A percentile compares a stretch with the other conserved stretches of the same genome.
Conservation (phyloP, 129 eudicot genomes). For the Helianthus tuberosus region DNA sequence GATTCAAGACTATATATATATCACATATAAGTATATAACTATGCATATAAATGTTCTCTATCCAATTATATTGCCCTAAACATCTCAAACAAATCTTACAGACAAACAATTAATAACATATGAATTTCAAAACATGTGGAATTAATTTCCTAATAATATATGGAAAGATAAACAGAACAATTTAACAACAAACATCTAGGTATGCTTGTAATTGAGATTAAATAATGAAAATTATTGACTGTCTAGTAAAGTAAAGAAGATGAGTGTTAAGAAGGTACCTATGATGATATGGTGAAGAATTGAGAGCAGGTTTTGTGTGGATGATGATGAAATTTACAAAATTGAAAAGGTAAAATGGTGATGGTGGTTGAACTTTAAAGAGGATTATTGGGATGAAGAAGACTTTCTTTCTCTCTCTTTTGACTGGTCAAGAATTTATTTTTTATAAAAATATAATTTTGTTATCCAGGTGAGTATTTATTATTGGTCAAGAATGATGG, state of each 20-base stretch:
- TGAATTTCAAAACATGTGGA: not conserved
- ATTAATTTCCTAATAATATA: not conserved
- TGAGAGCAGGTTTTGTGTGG: conserved; percentile 3
- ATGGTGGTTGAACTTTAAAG: not conserved
- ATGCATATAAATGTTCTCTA: not conserved
- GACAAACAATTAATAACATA: not conserved
- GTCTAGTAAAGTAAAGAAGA: not conserved
- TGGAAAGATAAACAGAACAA: not conserved
- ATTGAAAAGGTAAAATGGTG: conserved; percentile 5
- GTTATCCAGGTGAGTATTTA: not conserved
- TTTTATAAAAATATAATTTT: not conserved
- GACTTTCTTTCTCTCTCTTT: conserved; percentile 13
- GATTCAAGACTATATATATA: no score
- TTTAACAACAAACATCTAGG: not conserved
- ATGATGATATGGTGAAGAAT: conserved; percentile 9
- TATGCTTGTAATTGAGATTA: not conserved
- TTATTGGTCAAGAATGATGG: conserved; percentile 36
- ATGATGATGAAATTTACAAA: not conserved
- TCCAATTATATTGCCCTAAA: not conserved
- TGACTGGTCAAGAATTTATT: conserved; percentile 33
- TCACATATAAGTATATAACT: not conserved
- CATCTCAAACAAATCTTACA: not conserved
- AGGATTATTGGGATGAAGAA: not conserved
- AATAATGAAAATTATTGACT: not conserved
- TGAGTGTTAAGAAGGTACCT: conserved; percentile 12